Base-by-base conservation (phyloP, 129 eudicot species). In the Chrysanthemum lavandulifolium region DNA sequence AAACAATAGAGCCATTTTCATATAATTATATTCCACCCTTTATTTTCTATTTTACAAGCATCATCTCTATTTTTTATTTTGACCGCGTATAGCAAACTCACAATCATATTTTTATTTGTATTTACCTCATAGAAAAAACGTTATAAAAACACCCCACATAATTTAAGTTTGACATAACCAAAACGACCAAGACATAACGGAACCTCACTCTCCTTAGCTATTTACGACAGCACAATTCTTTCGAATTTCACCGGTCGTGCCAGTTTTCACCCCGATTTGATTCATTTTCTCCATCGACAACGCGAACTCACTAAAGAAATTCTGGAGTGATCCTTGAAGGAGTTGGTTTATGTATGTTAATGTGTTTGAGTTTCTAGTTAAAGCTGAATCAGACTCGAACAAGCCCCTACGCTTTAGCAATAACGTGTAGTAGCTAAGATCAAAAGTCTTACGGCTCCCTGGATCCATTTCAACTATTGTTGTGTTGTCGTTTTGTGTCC, bases 401-500 rank as follows among this genome's bases (percentile, higher is more conserved):
- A 92, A 71, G 0, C 96, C 96, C 58, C 98, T 78, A 29, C 98
- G 79, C 53, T 86, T 92, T 0, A 85, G 83, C 65, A 92, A 65
- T 25, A 81, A 84, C 40, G 69, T 60, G 82, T 89, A 92, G 82
- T 92, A 92, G 73, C 86, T 82, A 1, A 87, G 91, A 76, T 92
- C 98, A 67, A 92, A 92, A 21, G 94, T 92, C 64, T 88, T 78
- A 14, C 83, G 82, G 71, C 94, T 89, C 52, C 96, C 98, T 0
- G 98, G 98, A 59, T 92, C 98, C 98, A 92, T 92, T 79, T 92
- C 98, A 0, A 83, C 88, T 43, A 58, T 79, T 6, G 89, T 76
- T 2, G 89, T 86, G 10, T 71, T 85, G 73, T 88, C 90, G 10
- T 67, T 85, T 4, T 73, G 73, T 19, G 82, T 60, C 66, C 8